Base-by-base conservation (phyloP, 768 basidiomycete genomes). In the Russula emetica region DNA sequence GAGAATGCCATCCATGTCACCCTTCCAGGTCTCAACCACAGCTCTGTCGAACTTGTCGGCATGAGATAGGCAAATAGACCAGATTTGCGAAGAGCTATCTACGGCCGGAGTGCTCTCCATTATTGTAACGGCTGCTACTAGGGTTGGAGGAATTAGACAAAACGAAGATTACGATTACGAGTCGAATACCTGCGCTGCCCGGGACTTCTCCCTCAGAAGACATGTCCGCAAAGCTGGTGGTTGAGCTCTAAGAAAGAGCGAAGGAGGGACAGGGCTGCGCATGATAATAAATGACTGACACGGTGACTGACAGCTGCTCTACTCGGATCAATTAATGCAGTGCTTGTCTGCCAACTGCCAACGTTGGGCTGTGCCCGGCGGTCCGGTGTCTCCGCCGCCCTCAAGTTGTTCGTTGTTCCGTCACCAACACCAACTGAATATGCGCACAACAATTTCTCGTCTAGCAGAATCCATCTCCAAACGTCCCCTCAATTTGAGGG, bases 391-490 rank as follows among this genome's bases (percentile, higher is more conserved):
- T 24, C 36, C 53, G 53, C 9, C 20, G 6, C 38, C 34, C 8
- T 30, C 6, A 30, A 30, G 28, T 18, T 44, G 18, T 2, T 44
- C 18, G n/a, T n/a, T n/a, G n/a, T n/a, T n/a, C n/a, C n/a, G n/a
- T n/a, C 40, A 20, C 32, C 16, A 13, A 3, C 36, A 36, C 34
- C 34, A 40, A 40, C 38, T 16, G 16, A 24, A 24, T 8, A 67
- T 67, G 67, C 67, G 28, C 47, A 16, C 44, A 10, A 62, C 67
- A 20, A 32, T 66, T 9, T 5, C 38, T n/a, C 63, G 63, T 38
- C 32, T 64, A 9, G 76, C 76, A 4, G 69, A 67, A 30, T 72
- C 72, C 5, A 71, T 74, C 10, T 62, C 73, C 2, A 69, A 71
- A 20, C 62, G 72, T 11, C 76, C 76, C 5, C 47, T 74, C 24